Conservation (phyloP, 2,329 filamentous ascomycete species). For the Pseudomassariella vexata region DNA sequence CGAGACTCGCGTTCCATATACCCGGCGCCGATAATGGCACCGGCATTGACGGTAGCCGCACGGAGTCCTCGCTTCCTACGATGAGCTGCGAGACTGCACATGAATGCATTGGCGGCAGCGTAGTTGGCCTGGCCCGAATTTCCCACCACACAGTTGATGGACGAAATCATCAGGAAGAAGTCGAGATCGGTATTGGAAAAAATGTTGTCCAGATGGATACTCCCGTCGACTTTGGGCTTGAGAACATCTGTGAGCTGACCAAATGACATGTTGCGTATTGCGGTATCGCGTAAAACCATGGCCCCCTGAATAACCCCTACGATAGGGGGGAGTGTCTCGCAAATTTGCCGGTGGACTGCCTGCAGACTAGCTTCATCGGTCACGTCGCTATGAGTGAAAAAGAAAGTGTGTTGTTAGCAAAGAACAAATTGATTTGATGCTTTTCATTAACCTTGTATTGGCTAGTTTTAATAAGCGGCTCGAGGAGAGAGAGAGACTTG, state of each 20-base stretch:
- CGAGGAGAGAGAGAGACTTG: neutral
- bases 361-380: slow-evolving; percentile 8
- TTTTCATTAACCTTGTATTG: too few species aligned
- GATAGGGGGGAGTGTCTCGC: slow-evolving; percentile 11
- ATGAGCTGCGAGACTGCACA: slow-evolving; percentile 10
- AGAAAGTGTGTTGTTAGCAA: slow-evolving; percentile 1
- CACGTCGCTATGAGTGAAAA: too few species aligned
- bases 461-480: neutral
- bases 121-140: slow-evolving; percentile 39
- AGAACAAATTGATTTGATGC: too few species aligned
- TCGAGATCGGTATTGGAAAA: slow-evolving; percentile 16
- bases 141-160: slow-evolving; percentile 35
- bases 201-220: slow-evolving; percentile 18
- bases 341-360: slow-evolving; percentile 6
- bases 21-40: slow-evolving; percentile 9
- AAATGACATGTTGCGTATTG: slow-evolving; percentile 14
- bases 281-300: slow-evolving; percentile 18
- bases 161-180: slow-evolving; percentile 36
- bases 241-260: slow-evolving; percentile 11
- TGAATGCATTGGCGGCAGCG: slow-evolving; percentile 29
- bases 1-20: slow-evolving; percentile 9
- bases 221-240: slow-evolving; percentile 18
- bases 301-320: slow-evolving; percentile 15
- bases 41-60: slow-evolving; percentile 38
- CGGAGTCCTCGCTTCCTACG: slow-evolving; percentile 19